Conservation (phyloP, 768 basidiomycete genomes). For the Gymnopilus junonius region DNA sequence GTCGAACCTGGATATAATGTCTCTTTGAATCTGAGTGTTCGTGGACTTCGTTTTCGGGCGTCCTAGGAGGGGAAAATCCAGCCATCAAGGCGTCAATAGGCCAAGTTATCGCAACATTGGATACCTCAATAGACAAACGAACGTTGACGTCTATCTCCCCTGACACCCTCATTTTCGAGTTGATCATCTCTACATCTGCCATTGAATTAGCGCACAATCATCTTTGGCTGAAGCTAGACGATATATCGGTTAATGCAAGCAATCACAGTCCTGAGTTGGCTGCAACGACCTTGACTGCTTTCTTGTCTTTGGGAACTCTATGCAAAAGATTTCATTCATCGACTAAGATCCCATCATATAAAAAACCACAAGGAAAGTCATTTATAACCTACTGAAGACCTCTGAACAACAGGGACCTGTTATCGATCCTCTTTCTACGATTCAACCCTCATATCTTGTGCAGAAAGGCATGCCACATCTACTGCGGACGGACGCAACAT, state of each 20-base stretch:
- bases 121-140: conserved; percentile 37
- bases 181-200: conserved; percentile 17
- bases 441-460: conserved; percentile 83
- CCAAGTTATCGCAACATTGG: conserved; percentile 25
- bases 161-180: conserved; percentile 32
- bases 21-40: conserved; percentile 28
- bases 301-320: conserved; percentile 28
- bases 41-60: conserved; percentile 27
- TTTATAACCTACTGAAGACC: conserved; percentile 52
- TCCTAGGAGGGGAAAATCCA: conserved; percentile 17
- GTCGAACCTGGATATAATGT: conserved; percentile 36
- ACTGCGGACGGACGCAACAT: conserved; percentile 69
- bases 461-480: conserved; percentile 72
- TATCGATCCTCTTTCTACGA: conserved; percentile 80
- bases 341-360: conserved; percentile 24
- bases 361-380: conserved; percentile 40
- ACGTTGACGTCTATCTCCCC: conserved; percentile 25
- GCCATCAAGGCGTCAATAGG: conserved; percentile 26
- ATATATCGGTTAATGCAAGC: conserved; percentile 33
- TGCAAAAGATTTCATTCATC: conserved; percentile 26
- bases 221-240: conserved; percentile 18
- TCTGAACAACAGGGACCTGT: conserved; percentile 51
- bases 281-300: conserved; percentile 35
- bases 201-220: conserved; percentile 14
- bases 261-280: conserved; percentile 48